Percentiles rank a stretch among this genome's conserved stretches.
Conservation (phyloP, 805 yeast genomes). For the Wickerhamomyces hampshirensis region DNA sequence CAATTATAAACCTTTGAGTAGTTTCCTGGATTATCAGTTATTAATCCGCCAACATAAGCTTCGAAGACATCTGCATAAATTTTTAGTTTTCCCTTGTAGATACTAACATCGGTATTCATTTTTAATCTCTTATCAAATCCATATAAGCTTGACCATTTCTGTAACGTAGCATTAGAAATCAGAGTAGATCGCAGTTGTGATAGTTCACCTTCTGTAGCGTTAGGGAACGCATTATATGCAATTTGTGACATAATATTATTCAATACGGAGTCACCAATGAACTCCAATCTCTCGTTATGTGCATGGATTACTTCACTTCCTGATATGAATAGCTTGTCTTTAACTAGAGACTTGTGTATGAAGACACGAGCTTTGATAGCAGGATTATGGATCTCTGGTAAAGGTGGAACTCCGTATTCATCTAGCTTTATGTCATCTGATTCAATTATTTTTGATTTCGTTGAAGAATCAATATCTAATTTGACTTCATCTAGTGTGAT, state of each 20-base stretch:
- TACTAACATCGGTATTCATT: constrained; percentile 41
- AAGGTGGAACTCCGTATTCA: constrained; percentile 46
- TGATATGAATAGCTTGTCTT: constrained; percentile 51
- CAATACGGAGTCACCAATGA: constrained; percentile 83
- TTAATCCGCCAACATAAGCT: constrained; percentile 87
- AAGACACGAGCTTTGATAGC: constrained; percentile 66
- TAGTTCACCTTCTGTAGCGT: constrained; percentile 74
- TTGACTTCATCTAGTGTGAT: constrained; percentile 1
- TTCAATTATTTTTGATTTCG: not conserved
- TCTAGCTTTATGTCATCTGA: not conserved
- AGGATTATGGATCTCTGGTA: constrained; percentile 63
- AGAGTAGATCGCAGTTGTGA: constrained; percentile 65
- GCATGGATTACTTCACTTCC: constrained; percentile 51
- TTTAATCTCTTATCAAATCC: constrained; percentile 56
- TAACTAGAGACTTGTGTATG: constrained; percentile 70
- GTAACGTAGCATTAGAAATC: constrained; percentile 68
- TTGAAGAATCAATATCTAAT: constrained; percentile 6
- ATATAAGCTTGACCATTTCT: constrained; percentile 65
- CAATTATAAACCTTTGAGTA: constrained; percentile 48
- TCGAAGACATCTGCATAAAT: constrained; percentile 87
- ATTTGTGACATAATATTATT: constrained; percentile 68
- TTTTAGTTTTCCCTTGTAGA: constrained; percentile 57
- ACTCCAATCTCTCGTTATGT: constrained; percentile 86
- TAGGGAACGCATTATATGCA: constrained; percentile 60
- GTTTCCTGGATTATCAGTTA: constrained; percentile 48